Base-by-base conservation (phyloP, 129 eudicot genomes). In the Oenanthe sinensis region DNA sequence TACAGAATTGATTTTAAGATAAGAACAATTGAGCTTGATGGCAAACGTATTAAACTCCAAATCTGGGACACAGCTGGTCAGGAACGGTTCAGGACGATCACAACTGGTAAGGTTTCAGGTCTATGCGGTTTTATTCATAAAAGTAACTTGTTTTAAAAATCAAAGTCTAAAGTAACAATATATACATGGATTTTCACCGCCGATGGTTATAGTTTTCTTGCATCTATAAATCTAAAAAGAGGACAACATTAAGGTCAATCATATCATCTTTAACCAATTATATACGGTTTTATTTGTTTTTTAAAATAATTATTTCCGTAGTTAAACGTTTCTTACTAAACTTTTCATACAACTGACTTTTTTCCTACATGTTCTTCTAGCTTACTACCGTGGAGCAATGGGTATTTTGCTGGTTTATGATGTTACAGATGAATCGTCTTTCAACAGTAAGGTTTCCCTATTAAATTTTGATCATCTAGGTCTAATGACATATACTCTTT, bases 331-430 rank as follows among this genome's bases (percentile, higher is more conserved):
- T 39, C 42, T n/a, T 22, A 58, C 8, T 50, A 46, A 28, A 14
- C 24, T 14, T 71, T 71, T 15, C 4, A 47, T 74, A 16, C 7
- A 28, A 74, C 33, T 74, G 4, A 45, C 37, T 46, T 45, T 11
- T 46, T 74, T 74, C 11, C 3, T 14, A 26, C 40, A 4, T 58
- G 75, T 80, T 77, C 50, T 39, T 39, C 42, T 39, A 91, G 97
- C 97, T 83, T 91, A 91, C 80, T 91, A 91, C 78, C 90, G 97
- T 68, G 97, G 97, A 84, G 97, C 97, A 65, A 91, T 91, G 97
- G 97, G 97, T 75, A 91, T 91, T 49, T 81, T 91, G 85, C 85
- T 91, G 90, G 97, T 91, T 73, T 91, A 91, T 42, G 97, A 91
- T 80, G 97, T 91, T 69, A 91, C 97, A 7, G 97, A 91, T 42